Base-by-base conservation (phyloP, 2,329 filamentous ascomycete species). In the Fusarium albosuccineum region DNA sequence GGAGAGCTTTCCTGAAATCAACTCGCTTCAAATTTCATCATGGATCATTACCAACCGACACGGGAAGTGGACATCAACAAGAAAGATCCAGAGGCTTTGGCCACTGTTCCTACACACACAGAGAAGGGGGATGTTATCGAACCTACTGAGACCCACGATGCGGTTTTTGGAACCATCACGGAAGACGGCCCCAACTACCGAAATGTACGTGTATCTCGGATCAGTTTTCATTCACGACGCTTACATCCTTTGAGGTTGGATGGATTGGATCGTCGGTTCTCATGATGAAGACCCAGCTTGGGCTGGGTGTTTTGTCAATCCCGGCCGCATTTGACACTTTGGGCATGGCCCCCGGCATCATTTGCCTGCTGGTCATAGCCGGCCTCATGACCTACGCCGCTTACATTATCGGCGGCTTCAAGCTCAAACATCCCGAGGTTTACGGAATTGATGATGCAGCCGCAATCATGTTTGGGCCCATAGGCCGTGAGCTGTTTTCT, bases 361-460 rank as follows among this genome's bases (percentile, higher is more conserved):
- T 85, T 27, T 78, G 79, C 40, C 74, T 85, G 4, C 48, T 78
- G 2, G 57, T 70, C 8, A 79, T 85, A 44, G 81, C 76, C 3
- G 64, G 41, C 26, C 82, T 85, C 64, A 85, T 82, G 0, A 83
- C 80, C 0, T 85, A 83, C 83, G 83, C 82, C 5, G 78, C 79
- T 57, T 84, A 82, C 61, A 82, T 84, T 29, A 75, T 85, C 7
- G 83, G 82, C 11, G 73, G 77, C 7, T 87, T 87, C 74, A 87
- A 87, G 70, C 69, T 82, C 22, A 74, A 75, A 16, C 85, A 87
- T 64, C 80, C 80, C 3, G 78, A 83, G 42, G 82, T 86, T 1
- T 86, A 87, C 67, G 79, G 83, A 39, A 85, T 87, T 58, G 85
- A 86, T 51, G 85, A 87, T 64, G 85, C 82, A 1, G 85, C 83